phyloP scores from a whole-genome alignment of 257 asterid species.

The Ilex asprella region DNA sequence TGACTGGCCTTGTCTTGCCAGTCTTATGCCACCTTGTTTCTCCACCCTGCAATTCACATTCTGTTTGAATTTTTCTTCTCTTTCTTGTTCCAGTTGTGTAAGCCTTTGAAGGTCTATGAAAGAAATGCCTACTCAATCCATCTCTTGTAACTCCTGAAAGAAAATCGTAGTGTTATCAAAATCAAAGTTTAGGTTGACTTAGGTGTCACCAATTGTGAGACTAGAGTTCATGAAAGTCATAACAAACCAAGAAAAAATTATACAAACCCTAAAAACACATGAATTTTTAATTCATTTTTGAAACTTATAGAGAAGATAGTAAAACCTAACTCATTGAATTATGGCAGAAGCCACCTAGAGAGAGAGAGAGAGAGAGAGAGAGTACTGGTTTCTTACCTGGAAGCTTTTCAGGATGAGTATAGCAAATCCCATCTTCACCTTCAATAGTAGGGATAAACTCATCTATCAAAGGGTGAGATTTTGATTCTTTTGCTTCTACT shows the following conservation, averaged over 20 bases:
- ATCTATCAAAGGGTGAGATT: conserved; percentile 92
- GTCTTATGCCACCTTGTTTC: conserved; percentile 99
- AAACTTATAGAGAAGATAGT: conserved; percentile 11
- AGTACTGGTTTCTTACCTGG: conserved; percentile 32
- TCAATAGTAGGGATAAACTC: conserved; percentile 65
- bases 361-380: no score
- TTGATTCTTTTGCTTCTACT: conserved; percentile 63
- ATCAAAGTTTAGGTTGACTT: conserved; percentile 41
- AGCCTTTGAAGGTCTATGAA: conserved; percentile 97
- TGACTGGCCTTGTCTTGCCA: conserved; percentile 92
- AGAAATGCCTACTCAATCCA: conserved; percentile 88
- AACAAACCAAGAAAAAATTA: conserved; percentile 7
- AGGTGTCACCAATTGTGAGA: conserved; percentile 40
- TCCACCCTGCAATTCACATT: conserved; percentile 83
- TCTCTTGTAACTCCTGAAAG: conserved; percentile 79
- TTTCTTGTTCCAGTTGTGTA: conserved; percentile 98
- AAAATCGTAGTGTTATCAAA: neutral
- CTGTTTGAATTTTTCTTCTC: conserved; percentile 88
- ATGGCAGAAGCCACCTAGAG: conserved; percentile 19
- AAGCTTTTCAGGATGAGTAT: conserved; percentile 66
- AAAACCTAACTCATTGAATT: conserved; percentile 47
- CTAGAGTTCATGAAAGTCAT: neutral
- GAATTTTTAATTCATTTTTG: neutral
- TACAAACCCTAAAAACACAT: conserved; percentile 31
- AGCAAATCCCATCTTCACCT: conserved; percentile 71